Conservation (phyloP, 768 basidiomycete genomes). For the Boletus pseudopeckii region DNA sequence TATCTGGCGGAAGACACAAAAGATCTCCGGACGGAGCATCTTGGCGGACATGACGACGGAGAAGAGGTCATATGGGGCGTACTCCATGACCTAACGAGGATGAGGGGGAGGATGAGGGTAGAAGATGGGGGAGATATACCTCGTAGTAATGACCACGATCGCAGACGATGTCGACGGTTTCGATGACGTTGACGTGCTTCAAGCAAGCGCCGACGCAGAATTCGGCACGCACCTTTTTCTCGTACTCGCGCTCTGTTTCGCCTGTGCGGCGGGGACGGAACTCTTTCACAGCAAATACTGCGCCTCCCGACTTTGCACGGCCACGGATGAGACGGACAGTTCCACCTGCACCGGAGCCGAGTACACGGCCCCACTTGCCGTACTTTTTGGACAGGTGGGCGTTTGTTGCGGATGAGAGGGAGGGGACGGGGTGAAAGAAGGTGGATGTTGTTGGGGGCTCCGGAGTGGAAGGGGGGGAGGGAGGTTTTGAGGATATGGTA, state of each 20-base stretch:
- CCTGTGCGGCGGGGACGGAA: conserved; percentile 87
- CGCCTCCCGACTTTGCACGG: conserved; percentile 72
- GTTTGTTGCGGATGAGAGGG: conserved; percentile 78
- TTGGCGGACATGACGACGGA: conserved; percentile 99
- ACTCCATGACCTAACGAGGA: conserved; percentile 88
- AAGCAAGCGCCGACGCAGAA: conserved; percentile 96
- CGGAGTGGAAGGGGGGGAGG: conserved; percentile 26
- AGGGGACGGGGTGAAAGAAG: conserved; percentile 42
- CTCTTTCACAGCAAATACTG: conserved; percentile 95
- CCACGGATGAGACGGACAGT: conserved; percentile 96
- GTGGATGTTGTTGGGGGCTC: conserved; percentile 19
- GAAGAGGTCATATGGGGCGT: conserved; percentile 97
- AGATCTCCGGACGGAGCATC: conserved; percentile 97
- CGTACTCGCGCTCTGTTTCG: conserved; percentile 94
- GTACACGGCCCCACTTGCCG: conserved; percentile 95
- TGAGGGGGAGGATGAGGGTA: conserved; percentile 4
- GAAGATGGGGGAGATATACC: conserved; percentile 43
- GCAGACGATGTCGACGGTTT: conserved; percentile 96
- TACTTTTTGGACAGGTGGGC: conserved; percentile 98
- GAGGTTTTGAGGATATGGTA: conserved; percentile 22
- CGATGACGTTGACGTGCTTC: conserved; percentile 94
- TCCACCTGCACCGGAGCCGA: conserved; percentile 97
- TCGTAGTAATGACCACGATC: conserved; percentile 99
- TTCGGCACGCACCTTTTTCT: conserved; percentile 99
- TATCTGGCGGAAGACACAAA: conserved; percentile 98